phyloP scores from a whole-genome alignment of 805 yeast genomes.

The Candida ovalis region DNA sequence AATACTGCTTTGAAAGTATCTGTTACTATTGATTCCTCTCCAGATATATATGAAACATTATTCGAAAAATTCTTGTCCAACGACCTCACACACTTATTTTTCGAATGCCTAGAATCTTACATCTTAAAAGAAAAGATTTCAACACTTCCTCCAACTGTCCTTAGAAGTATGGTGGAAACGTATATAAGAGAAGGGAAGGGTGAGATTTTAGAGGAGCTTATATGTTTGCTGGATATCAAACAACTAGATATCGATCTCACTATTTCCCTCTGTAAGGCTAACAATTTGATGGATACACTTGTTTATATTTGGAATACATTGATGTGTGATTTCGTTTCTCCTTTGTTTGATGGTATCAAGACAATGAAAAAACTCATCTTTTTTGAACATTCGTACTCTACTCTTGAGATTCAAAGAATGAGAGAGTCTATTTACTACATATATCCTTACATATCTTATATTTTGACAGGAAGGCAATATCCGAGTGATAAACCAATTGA shows the following conservation, averaged over 20 bases:
- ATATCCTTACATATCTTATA: constrained; percentile 61
- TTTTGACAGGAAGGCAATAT: constrained; percentile 73
- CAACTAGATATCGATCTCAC: constrained; percentile 79
- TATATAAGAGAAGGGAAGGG: constrained; percentile 40
- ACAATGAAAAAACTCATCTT: constrained; percentile 23
- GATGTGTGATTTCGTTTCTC: constrained; percentile 67
- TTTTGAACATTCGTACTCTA: constrained; percentile 4
- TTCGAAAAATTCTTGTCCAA: constrained; percentile 40
- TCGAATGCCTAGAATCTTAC: constrained; percentile 48
- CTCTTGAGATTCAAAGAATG: constrained; percentile 6
- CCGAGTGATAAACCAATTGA: constrained; percentile 60
- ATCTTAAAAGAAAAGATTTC: constrained; percentile 44
- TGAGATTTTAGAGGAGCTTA: constrained; percentile 56
- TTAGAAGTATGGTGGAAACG: constrained; percentile 56
- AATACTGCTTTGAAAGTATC: constrained; percentile 38
- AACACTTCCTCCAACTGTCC: constrained; percentile 56
- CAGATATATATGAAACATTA: constrained; percentile 39
- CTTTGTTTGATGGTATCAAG: constrained; percentile 57
- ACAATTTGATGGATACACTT: constrained; percentile 57
- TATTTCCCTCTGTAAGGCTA: constrained; percentile 52
- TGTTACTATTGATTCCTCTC: constrained; percentile 33
- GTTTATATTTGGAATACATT: constrained; percentile 70
- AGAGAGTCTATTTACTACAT: constrained; percentile 31
- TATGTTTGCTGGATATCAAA: constrained; percentile 64
- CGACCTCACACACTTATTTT: constrained; percentile 38